Base-by-base conservation (phyloP, 768 basidiomycete genomes). In the Calocybe cyanea region DNA sequence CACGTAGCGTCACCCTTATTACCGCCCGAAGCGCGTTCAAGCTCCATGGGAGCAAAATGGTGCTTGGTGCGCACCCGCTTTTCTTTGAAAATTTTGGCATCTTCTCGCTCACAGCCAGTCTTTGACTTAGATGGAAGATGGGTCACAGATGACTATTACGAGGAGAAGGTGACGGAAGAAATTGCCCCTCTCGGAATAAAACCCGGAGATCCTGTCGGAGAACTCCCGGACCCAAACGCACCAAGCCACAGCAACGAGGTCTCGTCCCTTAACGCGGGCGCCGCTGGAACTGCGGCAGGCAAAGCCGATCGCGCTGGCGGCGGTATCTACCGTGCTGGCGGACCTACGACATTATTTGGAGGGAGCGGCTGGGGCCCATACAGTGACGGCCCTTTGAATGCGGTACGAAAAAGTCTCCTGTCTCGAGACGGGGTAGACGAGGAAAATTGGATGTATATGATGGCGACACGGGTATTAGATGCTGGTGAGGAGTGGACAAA, bases 71-170 rank as follows among this genome's bases (percentile, higher is more conserved):
- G 83, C 69, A 24, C 14, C 17, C 28, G 18, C 5, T 38, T 19
- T 17, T 19, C 37, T 43, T 20, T 9, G 1, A 19, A 7, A 31
- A 3, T 3, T 37, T 10, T 25, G 4, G 3, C 14, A 13, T 15
- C 17, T 13, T 15, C 15, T 19, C 17, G 15, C 19, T 42, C 13
- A 9, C 31, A 24, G 17, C 38, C 7, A 23, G 20, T n/a, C 17
- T n/a, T 36, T 25, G 7, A 34, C 6, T 8, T 30, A 96, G 94
- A 92, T 45, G 96, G 95, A 0, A 73, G 79, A 59, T 95, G 93
- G 87, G 84, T 98, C 1, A 78, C 80, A 6, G 96, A 98, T 59
- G 96, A 98, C 67, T 99, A 99, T 63, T 92, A 91, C 66, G 96
- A 99, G 64, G 87, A 85, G 32, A 87, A 87, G 46, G 78, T 79